Base-by-base conservation (phyloP, 768 basidiomycete genomes). In the Boletus pseudo-olivaceus region DNA sequence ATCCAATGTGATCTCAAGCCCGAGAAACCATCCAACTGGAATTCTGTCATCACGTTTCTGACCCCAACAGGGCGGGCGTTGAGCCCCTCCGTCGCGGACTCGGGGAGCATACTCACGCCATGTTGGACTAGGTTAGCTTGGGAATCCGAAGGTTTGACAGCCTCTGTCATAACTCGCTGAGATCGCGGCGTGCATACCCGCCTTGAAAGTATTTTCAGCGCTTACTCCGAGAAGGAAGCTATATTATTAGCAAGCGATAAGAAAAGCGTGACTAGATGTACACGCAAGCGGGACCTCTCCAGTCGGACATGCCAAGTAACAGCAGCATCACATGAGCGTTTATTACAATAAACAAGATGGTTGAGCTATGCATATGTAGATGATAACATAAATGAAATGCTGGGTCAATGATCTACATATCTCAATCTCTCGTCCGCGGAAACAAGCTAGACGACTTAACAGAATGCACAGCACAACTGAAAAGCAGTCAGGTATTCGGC, bases 301-400 rank as follows among this genome's bases (percentile, higher is more conserved):
- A 3, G 37, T 32, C 20, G 15, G 29, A 40, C 27, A 17, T 17
- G 10, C 27, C 40, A 34, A 15, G 32, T 15, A 38, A 26, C 26
- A 47, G 37, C 41, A 41, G 42, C 38, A 19, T 30, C 45, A 32
- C 27, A 38, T 45, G n/a, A 20, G n/a, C 30, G 5, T 47, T 42
- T 20, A 33, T 37, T 47, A 52, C 59, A 12, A 38, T 57, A 53
- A 30, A 50, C 47, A 57, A 27, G 26, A 35, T 29, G 38, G 10
- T 23, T 30, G 40, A 32, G 40, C 10, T 19, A 40, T 43, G 19
- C 47, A 54, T 53, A 54, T 50, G 53, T 34, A 26, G 29, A 49
- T 45, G 34, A 49, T 41, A 44, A 63, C 53, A 51, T 53, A 51
- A 26, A 27, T 60, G 45, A 49, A 19, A 53, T 55, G 34, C 52